Conservation (phyloP, 257 asterid genomes). For the Solanum stenotomum region DNA sequence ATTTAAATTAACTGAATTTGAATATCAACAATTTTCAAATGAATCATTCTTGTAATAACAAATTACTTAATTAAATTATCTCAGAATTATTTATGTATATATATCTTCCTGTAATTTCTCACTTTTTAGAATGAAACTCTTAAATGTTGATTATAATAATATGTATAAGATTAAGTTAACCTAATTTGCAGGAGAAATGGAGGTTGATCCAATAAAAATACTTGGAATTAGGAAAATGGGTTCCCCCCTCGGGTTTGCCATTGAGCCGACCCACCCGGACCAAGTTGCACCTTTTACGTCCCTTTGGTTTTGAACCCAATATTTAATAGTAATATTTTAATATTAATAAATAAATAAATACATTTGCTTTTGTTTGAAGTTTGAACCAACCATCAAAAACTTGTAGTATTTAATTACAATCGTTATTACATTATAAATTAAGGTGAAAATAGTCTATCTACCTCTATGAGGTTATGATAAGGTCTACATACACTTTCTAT, state of each 20-base stretch:
- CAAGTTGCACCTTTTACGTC: background rate
- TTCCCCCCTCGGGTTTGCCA: background rate
- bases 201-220: slow-evolving; percentile 2
- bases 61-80: background rate
- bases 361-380: background rate
- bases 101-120: background rate
- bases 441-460: too few relatives aligned
- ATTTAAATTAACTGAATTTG: background rate
- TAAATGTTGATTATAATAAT: background rate
- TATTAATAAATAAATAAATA: background rate
- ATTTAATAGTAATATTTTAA: background rate
- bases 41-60: background rate
- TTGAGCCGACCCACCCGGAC: background rate
- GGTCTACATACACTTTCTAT: too few relatives aligned
- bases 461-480: too few relatives aligned
- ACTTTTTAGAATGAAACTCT: background rate
- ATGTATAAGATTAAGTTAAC: background rate
- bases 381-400: background rate
- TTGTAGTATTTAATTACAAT: background rate
- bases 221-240: background rate
- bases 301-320: background rate
- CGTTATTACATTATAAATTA: background rate
- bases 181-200: background rate
- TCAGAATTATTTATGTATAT: background rate
- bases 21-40: background rate